phyloP scores from a whole-genome alignment of 352 stramenopile genomes.

The Pythium phragmiticola region DNA sequence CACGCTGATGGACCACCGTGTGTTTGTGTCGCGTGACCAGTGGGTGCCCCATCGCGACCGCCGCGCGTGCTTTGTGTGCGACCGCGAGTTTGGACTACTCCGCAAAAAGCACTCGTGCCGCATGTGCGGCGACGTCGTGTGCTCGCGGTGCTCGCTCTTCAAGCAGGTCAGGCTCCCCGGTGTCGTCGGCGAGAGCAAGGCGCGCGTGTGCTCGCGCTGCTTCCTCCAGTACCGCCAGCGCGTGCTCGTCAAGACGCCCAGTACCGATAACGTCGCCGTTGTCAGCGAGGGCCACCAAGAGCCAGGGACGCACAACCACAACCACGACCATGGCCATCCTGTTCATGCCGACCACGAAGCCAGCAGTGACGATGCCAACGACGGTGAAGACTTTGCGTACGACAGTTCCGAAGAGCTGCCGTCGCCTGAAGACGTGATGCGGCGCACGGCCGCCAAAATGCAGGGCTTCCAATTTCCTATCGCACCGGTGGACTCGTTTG shows the following conservation, averaged over 20 bases:
- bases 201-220: constrained; percentile 72
- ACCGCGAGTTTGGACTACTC: constrained; percentile 66
- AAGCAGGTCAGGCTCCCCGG: constrained; percentile 60
- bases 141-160: constrained; percentile 73
- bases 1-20: constrained; percentile 46
- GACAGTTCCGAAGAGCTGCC: constrained; percentile 16
- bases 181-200: constrained; percentile 47
- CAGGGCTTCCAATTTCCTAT: not conserved
- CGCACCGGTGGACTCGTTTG: constrained; percentile 5
- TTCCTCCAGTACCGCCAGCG: constrained; percentile 63
- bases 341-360: not conserved
- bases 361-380: not conserved
- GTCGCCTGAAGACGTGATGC: constrained; percentile 20
- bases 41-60: constrained; percentile 54
- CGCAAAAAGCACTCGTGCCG: constrained; percentile 77
- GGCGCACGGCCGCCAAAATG: constrained; percentile 19
- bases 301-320: not conserved
- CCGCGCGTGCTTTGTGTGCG: constrained; percentile 59
- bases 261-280: not conserved
- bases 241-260: constrained; percentile 17
- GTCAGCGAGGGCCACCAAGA: not conserved
- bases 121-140: constrained; percentile 82
- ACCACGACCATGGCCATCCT: not conserved
- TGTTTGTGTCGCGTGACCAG: constrained; percentile 56
- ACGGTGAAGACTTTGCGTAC: constrained; percentile 2